phyloP scores from a whole-genome alignment of 2,329 filamentous ascomycete genomes.

The Colletotrichum musae region DNA sequence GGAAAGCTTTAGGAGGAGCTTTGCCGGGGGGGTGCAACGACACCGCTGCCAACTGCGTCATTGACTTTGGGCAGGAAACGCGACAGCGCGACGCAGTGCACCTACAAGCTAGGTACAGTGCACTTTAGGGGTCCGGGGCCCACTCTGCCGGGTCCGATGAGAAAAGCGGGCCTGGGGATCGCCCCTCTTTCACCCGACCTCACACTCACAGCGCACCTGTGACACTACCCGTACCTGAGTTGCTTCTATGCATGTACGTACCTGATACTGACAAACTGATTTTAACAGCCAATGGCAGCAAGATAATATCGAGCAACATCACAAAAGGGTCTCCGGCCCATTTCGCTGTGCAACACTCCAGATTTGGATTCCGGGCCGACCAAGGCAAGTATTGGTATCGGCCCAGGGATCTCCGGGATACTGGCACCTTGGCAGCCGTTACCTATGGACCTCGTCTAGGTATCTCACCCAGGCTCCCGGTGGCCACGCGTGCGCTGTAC shows the following conservation, averaged over 20 bases:
- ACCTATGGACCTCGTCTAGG: constrained; percentile 11
- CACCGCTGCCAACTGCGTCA: constrained; percentile 44
- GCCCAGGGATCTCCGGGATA: background rate
- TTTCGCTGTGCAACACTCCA: background rate
- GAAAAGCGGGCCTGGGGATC: constrained; percentile 26
- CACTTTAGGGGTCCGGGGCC: constrained; percentile 25
- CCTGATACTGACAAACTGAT: background rate
- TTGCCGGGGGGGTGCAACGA: constrained; percentile 30
- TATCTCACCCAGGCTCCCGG: constrained; percentile 21
- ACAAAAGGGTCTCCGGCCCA: background rate
- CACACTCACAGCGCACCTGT: constrained; percentile 18
- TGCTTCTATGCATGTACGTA: background rate
- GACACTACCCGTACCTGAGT: too few species aligned
- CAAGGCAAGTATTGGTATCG: background rate
- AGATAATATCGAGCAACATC: constrained; percentile 1
- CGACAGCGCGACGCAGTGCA: constrained; percentile 40
- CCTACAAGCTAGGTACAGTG: background rate
- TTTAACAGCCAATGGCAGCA: constrained; percentile 6
- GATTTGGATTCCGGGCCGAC: background rate
- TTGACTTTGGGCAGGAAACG: constrained; percentile 46
- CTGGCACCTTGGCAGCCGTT: background rate
- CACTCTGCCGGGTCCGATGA: constrained; percentile 33
- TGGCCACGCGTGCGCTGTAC: constrained; percentile 32
- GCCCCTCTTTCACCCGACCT: constrained; percentile 12
- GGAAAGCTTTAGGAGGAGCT: constrained; percentile 18